Base-by-base conservation (phyloP, 2,329 filamentous ascomycete species). In the Claviceps sp. region DNA sequence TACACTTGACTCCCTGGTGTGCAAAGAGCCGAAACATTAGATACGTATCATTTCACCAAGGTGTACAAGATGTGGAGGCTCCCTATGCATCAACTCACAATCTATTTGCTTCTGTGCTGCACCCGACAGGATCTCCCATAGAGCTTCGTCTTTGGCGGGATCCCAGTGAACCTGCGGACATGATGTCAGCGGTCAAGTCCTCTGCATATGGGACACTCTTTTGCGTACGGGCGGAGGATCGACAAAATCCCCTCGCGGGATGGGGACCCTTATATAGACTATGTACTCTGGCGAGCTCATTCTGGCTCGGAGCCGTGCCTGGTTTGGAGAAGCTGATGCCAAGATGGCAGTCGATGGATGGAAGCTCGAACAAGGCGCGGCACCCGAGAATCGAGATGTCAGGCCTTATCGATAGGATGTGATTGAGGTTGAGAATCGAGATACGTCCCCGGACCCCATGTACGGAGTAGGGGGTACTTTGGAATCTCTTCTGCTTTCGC, bases 71-170 rank as follows among this genome's bases (percentile, higher is more conserved):
- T 34, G 9, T 9, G 9, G 30, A 34, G 30, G 9, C 30, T 11
- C 9, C 30, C 30, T 34, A 11, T 18, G n/a, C 20, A 30, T 24
- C 1, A 8, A 61, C 74, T 65, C 73, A 94, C 91, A 98, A 65
- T 97, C 82, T 62, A 96, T 82, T 62, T 95, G 86, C 53, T 82
- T 86, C 63, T 88, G 88, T 2, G 86, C 82, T 37, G 85, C 82
- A 55, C 84, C 84, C 0, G 89, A 95, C 5, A 97, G 78, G 50
- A 95, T 81, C 66, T 87, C 87, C 93, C 93, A 98, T 16, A 98
- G 70, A 9, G 82, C 82, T 54, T 88, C 85, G 63, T 97, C 93
- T 67, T 96, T 97, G 22, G 77, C 73, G 1, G 84, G 77, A 67
- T 90, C 84, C 93, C 93, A 98, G 66, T 88, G 81, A 52, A 93